Percentiles rank a stretch among this genome's conserved stretches.
These are phyloP conservation scores for Acer saccharum DNA, from an alignment of 345 rosid species.

Conservation along the genomic window DNA sequence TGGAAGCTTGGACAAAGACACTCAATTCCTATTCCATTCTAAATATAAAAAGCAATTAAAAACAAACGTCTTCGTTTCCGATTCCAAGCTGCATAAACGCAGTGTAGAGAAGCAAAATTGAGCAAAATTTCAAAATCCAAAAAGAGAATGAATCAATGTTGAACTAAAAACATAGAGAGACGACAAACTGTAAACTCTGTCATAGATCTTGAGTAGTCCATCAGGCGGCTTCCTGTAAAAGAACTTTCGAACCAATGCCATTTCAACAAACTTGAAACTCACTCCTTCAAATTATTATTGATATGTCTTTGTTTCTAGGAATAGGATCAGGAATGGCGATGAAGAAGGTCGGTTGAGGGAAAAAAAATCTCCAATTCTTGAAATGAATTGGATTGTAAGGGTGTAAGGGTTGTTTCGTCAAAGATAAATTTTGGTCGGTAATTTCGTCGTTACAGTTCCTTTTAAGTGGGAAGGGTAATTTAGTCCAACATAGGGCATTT, in stretches of 20 bases:
- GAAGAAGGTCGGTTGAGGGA: too few relatives aligned
- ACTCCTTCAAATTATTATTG: too few relatives aligned
- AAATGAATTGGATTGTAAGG: too few relatives aligned
- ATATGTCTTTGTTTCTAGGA: too few relatives aligned
- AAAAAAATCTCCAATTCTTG: too few relatives aligned
- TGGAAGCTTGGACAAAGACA: too few relatives aligned
- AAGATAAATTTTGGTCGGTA: too few relatives aligned
- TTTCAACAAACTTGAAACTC: slow-evolving; percentile 16
- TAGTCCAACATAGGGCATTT: too few relatives aligned
- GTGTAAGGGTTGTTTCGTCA: too few relatives aligned
- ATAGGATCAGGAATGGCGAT: too few relatives aligned
- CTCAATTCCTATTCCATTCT: neutral
- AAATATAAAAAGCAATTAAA: neutral
- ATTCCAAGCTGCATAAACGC: neutral
- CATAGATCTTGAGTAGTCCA: slow-evolving; percentile 90
- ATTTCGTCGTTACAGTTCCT: too few relatives aligned
- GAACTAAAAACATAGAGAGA: neutral
- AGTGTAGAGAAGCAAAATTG: neutral
- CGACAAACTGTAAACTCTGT: slow-evolving; percentile 72
- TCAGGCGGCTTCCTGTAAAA: slow-evolving; percentile 90
- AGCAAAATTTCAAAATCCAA: neutral
- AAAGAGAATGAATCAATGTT: neutral
- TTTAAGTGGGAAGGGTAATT: too few relatives aligned
- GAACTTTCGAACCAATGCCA: slow-evolving; percentile 85
- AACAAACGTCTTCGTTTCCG: neutral